Percentiles rank a stretch among this genome's conserved stretches.
Conservation (phyloP, 495 filamentous ascomycete genomes). For the Podospora conica region DNA sequence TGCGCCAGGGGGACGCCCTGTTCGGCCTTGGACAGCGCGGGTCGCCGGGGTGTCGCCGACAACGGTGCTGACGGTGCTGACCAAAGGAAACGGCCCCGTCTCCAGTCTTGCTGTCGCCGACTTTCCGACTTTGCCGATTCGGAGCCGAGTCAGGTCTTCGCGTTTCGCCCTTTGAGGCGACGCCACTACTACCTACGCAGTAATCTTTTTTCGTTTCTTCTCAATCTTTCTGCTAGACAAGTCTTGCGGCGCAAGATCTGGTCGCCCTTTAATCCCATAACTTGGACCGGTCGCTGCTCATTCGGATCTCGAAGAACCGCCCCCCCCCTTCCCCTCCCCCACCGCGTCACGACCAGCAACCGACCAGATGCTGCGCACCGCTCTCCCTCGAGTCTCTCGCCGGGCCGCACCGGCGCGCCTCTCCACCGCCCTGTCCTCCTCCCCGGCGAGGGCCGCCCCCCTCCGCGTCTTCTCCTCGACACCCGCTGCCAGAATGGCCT, state of each 20-base stretch:
- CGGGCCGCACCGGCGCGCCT: conserved; percentile 14
- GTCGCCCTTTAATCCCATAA: not conserved
- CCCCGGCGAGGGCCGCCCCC: conserved; percentile 3
- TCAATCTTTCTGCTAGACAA: not conserved
- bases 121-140: not conserved
- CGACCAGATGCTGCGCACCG: conserved; percentile 26
- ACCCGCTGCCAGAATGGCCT: conserved; percentile 22
- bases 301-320: not conserved
- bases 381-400: conserved; percentile 20
- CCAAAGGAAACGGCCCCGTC: not conserved
- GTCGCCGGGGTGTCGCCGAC: no score
- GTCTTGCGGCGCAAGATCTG: not conserved
- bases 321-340: not conserved
- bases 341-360: not conserved
- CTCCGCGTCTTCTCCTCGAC: conserved; percentile 20
- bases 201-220: not conserved
- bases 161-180: not conserved
- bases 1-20: not conserved
- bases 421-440: conserved; percentile 15
- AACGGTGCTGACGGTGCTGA: not conserved
- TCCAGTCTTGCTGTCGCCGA: not conserved
- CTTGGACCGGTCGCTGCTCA: not conserved
- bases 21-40: no score
- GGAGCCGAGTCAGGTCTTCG: not conserved
- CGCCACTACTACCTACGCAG: no score